These are phyloP conservation scores for Funneliformis mosseae DNA, from an alignment of 192 early-diverging fungal species.

Conservation along the genomic window DNA sequence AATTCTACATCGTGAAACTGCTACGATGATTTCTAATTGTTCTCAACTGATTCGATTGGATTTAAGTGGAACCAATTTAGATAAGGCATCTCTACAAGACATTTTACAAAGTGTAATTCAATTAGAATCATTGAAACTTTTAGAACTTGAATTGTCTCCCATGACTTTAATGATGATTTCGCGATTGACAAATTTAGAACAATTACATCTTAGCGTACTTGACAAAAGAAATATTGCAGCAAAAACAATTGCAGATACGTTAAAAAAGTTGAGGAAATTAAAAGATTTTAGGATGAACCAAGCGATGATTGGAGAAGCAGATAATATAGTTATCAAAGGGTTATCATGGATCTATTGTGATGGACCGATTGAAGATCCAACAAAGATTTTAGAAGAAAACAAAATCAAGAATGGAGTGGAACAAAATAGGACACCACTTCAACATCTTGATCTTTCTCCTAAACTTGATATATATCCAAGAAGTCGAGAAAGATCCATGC, in stretches of 20 bases:
- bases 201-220: slow-evolving; percentile 11
- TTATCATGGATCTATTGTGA: slow-evolving; percentile 9
- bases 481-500: neutral
- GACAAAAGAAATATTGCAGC: neutral
- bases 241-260: neutral
- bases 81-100: slow-evolving; percentile 1
- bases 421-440: neutral
- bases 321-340: neutral
- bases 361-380: neutral
- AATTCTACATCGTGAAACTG: slow-evolving; percentile 2
- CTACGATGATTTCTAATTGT: neutral
- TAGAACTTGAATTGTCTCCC: slow-evolving; percentile 3
- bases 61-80: slow-evolving; percentile 13
- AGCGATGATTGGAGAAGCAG: slow-evolving; percentile 14
- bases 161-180: slow-evolving; percentile 14
- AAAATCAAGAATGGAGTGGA: neutral
- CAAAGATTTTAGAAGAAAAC: neutral
- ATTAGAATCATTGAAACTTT: neutral
- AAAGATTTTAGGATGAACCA: slow-evolving; percentile 25
- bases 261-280: slow-evolving; percentile 10
- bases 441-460: slow-evolving; percentile 15
- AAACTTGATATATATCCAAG: slow-evolving; percentile 21
- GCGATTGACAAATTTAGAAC: neutral
- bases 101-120: neutral
- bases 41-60: neutral